Conservation (phyloP, 306 rosid genomes). For the cucumber (Cucumis sativus) region Cucumber_9930_V3 NC_026661.2:2288501-2289000, state of each 20-base stretch:
- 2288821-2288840: not conserved
- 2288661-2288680: not conserved
- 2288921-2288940: too few relatives aligned
- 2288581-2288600: not conserved
- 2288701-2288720: not conserved
- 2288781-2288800: not conserved
- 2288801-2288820: not conserved
- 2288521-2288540: not conserved
- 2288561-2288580: not conserved
- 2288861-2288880: too few relatives aligned
- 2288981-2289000: too few relatives aligned
- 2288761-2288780: too few relatives aligned
- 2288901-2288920: too few relatives aligned
- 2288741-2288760: too few relatives aligned
- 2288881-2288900: too few relatives aligned
- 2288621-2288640: not conserved
- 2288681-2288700: not conserved
- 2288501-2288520: not conserved
- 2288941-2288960: too few relatives aligned
- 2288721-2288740: not conserved
- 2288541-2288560: not conserved
- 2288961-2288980: too few relatives aligned
- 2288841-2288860: too few relatives aligned
- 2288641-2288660: not conserved
- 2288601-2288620: not conserved